phyloP scores from a whole-genome alignment of 2,329 filamentous ascomycete species.

The Fonsecaea erecta region DNA sequence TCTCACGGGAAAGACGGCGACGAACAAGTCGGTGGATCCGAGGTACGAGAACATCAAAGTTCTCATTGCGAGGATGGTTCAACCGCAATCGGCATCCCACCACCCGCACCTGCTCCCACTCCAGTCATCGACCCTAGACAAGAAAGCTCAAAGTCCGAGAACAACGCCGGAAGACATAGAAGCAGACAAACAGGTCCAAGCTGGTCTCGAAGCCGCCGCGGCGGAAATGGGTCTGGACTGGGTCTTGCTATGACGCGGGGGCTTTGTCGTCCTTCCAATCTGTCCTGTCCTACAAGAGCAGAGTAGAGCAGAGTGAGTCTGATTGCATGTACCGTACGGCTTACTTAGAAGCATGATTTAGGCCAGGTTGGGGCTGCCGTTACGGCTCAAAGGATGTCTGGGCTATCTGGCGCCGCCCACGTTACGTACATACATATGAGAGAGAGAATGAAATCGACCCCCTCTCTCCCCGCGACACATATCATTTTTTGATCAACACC shows the following conservation, averaged over 20 bases:
- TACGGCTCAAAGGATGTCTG: too few species aligned
- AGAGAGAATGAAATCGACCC: too few species aligned
- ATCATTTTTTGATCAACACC: too few species aligned
- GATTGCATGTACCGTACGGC: too few species aligned
- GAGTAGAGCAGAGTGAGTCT: too few species aligned
- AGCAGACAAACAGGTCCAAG: not conserved
- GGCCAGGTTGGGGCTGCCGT: too few species aligned
- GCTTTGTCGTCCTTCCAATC: too few species aligned
- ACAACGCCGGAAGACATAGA: not conserved
- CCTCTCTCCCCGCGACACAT: too few species aligned
- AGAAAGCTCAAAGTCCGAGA: not conserved
- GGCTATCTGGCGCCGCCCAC: too few species aligned
- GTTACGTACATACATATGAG: too few species aligned
- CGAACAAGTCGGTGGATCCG: conserved; percentile 13
- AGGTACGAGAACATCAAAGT: conserved; percentile 28
- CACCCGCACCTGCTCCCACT: not conserved
- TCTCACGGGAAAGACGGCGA: not conserved
- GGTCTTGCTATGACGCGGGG: not conserved
- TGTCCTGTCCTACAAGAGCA: too few species aligned
- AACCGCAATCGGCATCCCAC: not conserved
- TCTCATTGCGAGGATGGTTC: conserved; percentile 24
- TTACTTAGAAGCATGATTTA: too few species aligned
- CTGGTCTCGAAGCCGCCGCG: conserved; percentile 13
- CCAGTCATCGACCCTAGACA: not conserved
- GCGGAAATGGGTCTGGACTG: not conserved